phyloP scores from a whole-genome alignment of 495 filamentous ascomycete genomes.

The Niebla homalea region DNA sequence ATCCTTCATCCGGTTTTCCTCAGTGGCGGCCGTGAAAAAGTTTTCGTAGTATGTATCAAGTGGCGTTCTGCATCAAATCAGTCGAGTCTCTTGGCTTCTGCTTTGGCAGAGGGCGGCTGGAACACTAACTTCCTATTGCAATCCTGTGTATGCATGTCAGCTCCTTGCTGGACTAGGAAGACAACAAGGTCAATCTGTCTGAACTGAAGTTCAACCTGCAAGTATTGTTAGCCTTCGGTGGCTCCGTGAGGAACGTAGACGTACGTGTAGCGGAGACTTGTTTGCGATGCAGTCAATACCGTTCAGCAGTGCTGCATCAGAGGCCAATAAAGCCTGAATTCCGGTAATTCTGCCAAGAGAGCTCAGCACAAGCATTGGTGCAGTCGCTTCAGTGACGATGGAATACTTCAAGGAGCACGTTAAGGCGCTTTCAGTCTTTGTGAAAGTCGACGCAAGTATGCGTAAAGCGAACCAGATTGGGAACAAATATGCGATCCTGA shows the following conservation, averaged over 20 bases:
- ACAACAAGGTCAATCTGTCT: not conserved
- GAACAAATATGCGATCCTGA: conserved; percentile 3
- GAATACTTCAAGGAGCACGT: conserved; percentile 5
- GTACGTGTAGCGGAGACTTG: conserved; percentile 8
- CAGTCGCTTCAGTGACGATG: not conserved
- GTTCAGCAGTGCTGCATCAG: not conserved
- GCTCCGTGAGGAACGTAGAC: not conserved
- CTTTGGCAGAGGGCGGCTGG: not conserved
- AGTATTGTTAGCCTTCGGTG: not conserved
- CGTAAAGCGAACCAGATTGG: conserved; percentile 6
- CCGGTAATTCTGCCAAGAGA: not conserved
- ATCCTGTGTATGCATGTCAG: conserved; percentile 6
- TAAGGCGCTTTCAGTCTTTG: conserved; percentile 2
- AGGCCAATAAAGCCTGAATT: not conserved
- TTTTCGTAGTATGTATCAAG: conserved; percentile 9
- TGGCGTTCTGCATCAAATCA: not conserved
- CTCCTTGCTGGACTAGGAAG: conserved; percentile 4
- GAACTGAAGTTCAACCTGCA: conserved; percentile 7
- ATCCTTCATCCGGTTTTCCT: not conserved
- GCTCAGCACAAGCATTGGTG: not conserved
- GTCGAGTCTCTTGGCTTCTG: not conserved
- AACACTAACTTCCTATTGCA: conserved; percentile 7
- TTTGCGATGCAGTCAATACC: conserved; percentile 2
- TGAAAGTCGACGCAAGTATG: conserved; percentile 2
- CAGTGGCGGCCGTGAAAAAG: conserved; percentile 1